phyloP scores from a whole-genome alignment of 202 grass and related monocot species.

The Setaria italica region DNA sequence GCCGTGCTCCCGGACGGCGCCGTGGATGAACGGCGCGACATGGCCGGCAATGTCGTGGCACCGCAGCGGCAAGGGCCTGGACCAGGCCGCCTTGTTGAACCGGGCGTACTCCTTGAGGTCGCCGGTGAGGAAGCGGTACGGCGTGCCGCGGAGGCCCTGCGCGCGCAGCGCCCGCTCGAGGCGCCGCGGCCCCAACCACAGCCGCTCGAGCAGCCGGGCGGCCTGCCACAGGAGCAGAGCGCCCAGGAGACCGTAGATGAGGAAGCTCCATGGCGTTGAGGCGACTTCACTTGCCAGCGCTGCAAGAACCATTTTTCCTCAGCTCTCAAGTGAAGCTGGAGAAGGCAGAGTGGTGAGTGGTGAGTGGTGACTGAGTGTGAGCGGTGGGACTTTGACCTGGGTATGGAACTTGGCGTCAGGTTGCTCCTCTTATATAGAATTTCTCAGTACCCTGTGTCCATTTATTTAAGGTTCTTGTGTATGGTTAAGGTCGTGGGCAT shows the following conservation, averaged over 20 bases:
- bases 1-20: constrained; percentile 42
- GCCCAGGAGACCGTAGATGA: constrained; percentile 22
- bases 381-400: background rate
- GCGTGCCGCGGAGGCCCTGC: constrained; percentile 61
- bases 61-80: constrained; percentile 54
- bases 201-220: constrained; percentile 30
- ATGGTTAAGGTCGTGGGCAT: background rate
- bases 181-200: constrained; percentile 55
- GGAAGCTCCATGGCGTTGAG: constrained; percentile 36
- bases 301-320: constrained; percentile 26
- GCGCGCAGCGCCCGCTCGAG: constrained; percentile 52
- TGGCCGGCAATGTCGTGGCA: constrained; percentile 64
- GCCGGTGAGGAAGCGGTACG: constrained; percentile 58
- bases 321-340: background rate
- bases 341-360: background rate
- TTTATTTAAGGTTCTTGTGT: constrained; percentile 4
- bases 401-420: background rate
- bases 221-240: constrained; percentile 41
- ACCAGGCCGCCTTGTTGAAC: constrained; percentile 32
- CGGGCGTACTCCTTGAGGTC: constrained; percentile 50
- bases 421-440: constrained; percentile 30
- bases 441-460: background rate
- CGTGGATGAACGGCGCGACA: constrained; percentile 41
- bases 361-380: background rate
- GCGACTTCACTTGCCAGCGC: background rate